Conservation (phyloP, 352 stramenopile genomes). For the Globisporangium polare region DNA sequence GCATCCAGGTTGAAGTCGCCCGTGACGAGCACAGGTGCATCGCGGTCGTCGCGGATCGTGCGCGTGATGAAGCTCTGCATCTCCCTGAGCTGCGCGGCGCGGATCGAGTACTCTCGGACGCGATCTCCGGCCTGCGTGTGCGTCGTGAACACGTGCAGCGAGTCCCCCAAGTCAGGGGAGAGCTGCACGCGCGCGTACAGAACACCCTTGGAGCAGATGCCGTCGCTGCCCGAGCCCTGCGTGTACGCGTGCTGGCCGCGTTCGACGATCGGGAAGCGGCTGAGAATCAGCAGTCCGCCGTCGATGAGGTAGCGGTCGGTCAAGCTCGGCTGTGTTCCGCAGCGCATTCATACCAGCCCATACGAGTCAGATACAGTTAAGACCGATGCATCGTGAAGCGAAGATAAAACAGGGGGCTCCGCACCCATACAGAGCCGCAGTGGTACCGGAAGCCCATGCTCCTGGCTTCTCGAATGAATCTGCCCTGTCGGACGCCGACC, state of each 20-base stretch:
- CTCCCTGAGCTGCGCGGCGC: constrained; percentile 52
- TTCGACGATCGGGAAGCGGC: constrained; percentile 75
- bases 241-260: constrained; percentile 57
- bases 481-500: constrained; percentile 44
- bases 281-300: constrained; percentile 77
- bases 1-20: constrained; percentile 83
- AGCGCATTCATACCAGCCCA: too few species aligned
- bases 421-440: constrained; percentile 62
- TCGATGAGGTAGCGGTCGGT: constrained; percentile 59
- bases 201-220: constrained; percentile 70
- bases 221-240: constrained; percentile 57
- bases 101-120: constrained; percentile 43
- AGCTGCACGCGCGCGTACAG: constrained; percentile 76
- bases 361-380: too few species aligned
- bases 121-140: constrained; percentile 75
- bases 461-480: constrained; percentile 49
- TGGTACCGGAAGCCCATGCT: constrained; percentile 71
- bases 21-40: constrained; percentile 59
- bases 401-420: too few species aligned
- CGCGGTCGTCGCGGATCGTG: constrained; percentile 44
- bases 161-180: constrained; percentile 60
- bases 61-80: constrained; percentile 55
- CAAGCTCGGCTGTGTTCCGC: constrained; percentile 43
- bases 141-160: constrained; percentile 82
- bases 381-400: too few species aligned